These are phyloP conservation scores for Fusarium pilosicola DNA, from an alignment of 2,329 filamentous ascomycete genomes.

Conservation along the genomic window DNA sequence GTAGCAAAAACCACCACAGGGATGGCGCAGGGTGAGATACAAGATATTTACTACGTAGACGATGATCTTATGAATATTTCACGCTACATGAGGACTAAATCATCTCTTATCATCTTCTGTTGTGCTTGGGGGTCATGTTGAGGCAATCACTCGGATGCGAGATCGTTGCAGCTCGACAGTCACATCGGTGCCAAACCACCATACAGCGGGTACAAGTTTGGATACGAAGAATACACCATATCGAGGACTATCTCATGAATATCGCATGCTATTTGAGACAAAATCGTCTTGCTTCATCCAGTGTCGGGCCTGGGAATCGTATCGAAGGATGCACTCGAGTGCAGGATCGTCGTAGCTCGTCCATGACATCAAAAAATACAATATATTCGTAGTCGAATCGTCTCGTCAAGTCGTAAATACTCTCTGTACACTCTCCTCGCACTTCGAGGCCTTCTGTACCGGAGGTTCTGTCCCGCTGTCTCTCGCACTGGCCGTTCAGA, in stretches of 20 bases:
- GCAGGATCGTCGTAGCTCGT: background rate
- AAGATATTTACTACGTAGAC: background rate
- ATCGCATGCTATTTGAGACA: fast-evolving
- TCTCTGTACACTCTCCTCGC: background rate
- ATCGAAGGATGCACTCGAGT: background rate
- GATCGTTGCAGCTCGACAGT: background rate
- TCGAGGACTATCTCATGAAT: fast-evolving
- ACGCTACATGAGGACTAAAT: background rate
- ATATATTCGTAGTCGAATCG: background rate
- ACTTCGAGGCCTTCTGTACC: too few relatives aligned
- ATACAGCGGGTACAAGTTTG: background rate
- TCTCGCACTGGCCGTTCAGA: background rate
- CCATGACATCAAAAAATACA: background rate
- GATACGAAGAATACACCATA: background rate
- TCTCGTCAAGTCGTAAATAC: background rate
- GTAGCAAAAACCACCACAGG: background rate
- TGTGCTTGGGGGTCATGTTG: background rate
- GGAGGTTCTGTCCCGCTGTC: too few relatives aligned
- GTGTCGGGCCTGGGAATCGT: too few relatives aligned
- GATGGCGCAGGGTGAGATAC: background rate
- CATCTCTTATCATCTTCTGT: background rate
- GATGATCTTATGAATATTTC: fast-evolving
- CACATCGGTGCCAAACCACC: too few relatives aligned
- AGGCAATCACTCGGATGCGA: background rate
- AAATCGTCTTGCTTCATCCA: background rate